Base-by-base conservation (phyloP, 768 basidiomycete species). In the Leucosporidium yakuticum region DNA sequence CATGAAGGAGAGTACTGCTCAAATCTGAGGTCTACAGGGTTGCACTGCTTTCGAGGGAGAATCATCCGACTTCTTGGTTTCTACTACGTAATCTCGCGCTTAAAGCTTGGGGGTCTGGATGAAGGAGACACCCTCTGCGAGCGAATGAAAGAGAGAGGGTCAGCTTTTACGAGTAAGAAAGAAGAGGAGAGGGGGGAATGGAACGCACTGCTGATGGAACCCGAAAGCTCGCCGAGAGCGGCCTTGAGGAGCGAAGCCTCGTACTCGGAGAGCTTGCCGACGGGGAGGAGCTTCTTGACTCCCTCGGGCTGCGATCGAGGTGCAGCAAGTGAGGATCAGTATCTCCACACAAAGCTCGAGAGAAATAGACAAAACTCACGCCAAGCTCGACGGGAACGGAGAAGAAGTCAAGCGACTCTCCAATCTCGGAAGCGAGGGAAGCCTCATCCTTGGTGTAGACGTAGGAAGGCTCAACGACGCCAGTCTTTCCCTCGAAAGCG, bases 341-440 rank as follows among this genome's bases (percentile, higher is more conserved):
- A 36, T 32, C 34, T 4, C 2, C 21, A 57, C 12, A 29, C 27
- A n/a, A 27, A 21, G 51, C 34, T 9, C 21, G 55, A 19, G 21
- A 5, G 47, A 51, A 50, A 25, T 23, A 15, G 47, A 74, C 36
- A 77, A 15, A 15, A 44, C 81, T 56, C 78, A 92, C 91, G 68
- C 94, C 92, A 65, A 99, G 87, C 80, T 91, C 87, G 67, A 99
- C 85, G 59, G 84, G 87, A 47, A 87, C 85, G 27, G 91, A 90
- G 84, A 99, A 98, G 84, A 86, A 98, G 57, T 88, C 87, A 49
- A 95, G 78, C 19, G 87, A 84, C 69, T 81, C 77, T 20, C 87
- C 89, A 66, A 97, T 84, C 78, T 91, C 90, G 80, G 85, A 84
- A 78, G 83, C 84, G 75, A 97, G 81, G n/a, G 82, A 85, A n/a